Evolutionary conservation across 345 rosid genomes (phyloP).

Genomic region (Hibiscus syriacus): DNA sequence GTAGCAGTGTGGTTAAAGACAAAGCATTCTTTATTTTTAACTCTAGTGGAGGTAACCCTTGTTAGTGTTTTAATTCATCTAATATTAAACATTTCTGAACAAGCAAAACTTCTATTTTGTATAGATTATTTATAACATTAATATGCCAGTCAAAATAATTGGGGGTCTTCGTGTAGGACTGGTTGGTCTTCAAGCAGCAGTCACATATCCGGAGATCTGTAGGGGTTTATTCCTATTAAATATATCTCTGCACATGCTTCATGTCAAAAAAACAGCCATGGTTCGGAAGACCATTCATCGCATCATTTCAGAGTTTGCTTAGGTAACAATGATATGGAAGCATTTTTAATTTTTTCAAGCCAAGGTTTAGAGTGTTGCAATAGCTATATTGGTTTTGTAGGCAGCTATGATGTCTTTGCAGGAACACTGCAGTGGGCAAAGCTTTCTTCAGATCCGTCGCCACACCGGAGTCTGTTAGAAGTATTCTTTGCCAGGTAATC

Average conservation of each 20-base stretch:
- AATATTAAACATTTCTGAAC: not conserved
- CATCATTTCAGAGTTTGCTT: conserved; percentile 69
- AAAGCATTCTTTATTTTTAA: conserved; percentile 80
- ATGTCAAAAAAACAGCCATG: conserved; percentile 73
- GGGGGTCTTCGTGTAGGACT: conserved; percentile 40
- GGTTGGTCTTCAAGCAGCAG: conserved; percentile 93
- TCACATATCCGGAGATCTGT: conserved; percentile 54
- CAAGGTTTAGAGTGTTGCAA: not conserved
- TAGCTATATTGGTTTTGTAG: not conserved
- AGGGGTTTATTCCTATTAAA: conserved; percentile 60
- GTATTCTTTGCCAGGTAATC: conserved; percentile 68
- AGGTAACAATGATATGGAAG: conserved; percentile 32
- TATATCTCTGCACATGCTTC: conserved; percentile 86
- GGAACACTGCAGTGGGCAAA: conserved; percentile 69
- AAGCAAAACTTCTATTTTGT: not conserved
- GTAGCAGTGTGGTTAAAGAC: conserved; percentile 62
- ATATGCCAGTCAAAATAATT: not conserved
- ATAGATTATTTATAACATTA: not conserved
- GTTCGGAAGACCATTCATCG: conserved; percentile 70
- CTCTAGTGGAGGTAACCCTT: conserved; percentile 75
- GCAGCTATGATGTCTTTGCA: conserved; percentile 21
- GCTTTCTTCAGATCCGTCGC: conserved; percentile 64
- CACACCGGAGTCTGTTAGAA: conserved; percentile 53
- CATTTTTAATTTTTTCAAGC: not conserved
- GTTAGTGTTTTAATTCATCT: not conserved